These are phyloP conservation scores for Trichoderma sp. DNA, from an alignment of 2,329 filamentous ascomycete species.

Conservation along the genomic window DNA sequence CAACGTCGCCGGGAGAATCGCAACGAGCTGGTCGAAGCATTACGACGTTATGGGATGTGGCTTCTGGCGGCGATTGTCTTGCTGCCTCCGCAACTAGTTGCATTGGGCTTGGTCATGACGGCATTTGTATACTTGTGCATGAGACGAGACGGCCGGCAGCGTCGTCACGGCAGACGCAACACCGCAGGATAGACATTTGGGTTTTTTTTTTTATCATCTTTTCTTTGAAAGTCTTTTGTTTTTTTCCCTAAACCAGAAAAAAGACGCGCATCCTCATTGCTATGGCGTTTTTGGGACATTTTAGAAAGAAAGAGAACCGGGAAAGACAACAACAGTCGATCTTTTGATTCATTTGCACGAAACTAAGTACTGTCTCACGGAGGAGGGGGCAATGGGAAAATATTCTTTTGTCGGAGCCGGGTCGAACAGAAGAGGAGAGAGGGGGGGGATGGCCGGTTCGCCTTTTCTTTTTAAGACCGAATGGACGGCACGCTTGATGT, in stretches of 20 bases:
- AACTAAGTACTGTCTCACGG: constrained; percentile 9
- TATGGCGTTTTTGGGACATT: constrained; percentile 32
- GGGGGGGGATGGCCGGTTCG: neutral
- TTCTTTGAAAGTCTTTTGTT: constrained; percentile 15
- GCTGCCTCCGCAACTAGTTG: constrained; percentile 44
- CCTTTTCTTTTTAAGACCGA: neutral
- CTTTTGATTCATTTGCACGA: constrained; percentile 19
- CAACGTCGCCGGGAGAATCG: constrained; percentile 36
- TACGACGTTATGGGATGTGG: constrained; percentile 44
- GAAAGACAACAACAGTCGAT: constrained; percentile 17
- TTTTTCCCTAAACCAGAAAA: constrained; percentile 14
- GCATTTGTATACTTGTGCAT: constrained; percentile 44
- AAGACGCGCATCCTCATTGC: constrained; percentile 29
- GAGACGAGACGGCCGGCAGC: constrained; percentile 27
- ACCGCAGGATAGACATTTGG: constrained; percentile 29
- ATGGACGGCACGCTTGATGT: constrained; percentile 1
- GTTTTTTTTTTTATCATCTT: constrained; percentile 16
- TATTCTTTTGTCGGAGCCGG: constrained; percentile 3
- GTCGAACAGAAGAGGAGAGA: neutral
- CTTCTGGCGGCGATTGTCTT: constrained; percentile 47
- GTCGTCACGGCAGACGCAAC: constrained; percentile 24
- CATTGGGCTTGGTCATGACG: constrained; percentile 35
- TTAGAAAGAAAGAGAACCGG: constrained; percentile 25
- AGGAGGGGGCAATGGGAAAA: neutral
- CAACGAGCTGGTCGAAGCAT: constrained; percentile 40